Evolutionary conservation across 345 rosid genomes (phyloP), one percentile per base, ranked within the genome.

Genomic region (Camelina sativa): DNA sequence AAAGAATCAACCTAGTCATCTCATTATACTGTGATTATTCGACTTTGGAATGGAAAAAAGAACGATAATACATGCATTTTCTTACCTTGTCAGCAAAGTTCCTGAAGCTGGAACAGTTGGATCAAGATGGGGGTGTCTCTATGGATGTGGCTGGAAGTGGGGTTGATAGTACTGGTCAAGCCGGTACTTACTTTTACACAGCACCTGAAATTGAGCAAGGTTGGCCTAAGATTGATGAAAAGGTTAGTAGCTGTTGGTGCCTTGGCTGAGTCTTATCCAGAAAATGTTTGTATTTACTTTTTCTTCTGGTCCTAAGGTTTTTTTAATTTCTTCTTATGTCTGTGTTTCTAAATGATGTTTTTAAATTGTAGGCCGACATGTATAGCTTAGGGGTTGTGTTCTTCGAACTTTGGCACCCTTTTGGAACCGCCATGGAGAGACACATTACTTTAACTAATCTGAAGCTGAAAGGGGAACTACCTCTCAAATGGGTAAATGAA

Each of bases 171-270:
- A 94, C 98, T 44, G 95, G 98, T 80, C 90, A 87, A 84, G 90
- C 92, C 38, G 98, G 98, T 76, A 94, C 98, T 51, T 94, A 88
- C 75, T 91, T 94, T 62, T 94, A 94, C 65, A 94, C 97, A 72
- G 98, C 98, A 10, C 98, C 98, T 59, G 98, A 94, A 84, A 94
- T 94, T 77, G 98, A 94, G 82, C 98, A 94, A 80, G 86, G 88
- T 32, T 94, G 98, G 98, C 97, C 98, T 59, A 94, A 88, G 85
- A 91, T 94, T 76, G 96, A 94, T 82, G 98, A 94, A 82, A 94
- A 89, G 96, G 98, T 94, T 46, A 73, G 73, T 67, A 16, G 54
- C 52, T 77, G 44, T 67, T 63, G 62, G 32, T 50, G 20, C 23
- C 50, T 51, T 62, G 9, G 75, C 54, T 66, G 37, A 53, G 41